Evolutionary conservation across 768 basidiomycete genomes (phyloP), one percentile per base, ranked within the genome.

Genomic region (Trametes coccinea): DNA sequence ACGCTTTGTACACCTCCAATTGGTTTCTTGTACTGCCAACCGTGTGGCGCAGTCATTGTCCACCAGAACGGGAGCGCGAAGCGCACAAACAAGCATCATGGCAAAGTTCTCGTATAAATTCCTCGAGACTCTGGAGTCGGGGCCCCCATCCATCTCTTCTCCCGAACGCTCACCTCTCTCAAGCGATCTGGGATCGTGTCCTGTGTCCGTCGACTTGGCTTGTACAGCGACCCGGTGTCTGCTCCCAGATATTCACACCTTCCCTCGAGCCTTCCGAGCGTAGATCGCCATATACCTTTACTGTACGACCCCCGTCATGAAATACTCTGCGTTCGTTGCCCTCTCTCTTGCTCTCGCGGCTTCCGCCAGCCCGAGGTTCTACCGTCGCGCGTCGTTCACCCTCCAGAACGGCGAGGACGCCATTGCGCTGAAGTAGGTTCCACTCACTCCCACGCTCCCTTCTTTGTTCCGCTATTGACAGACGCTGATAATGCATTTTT

Each of bases 311-410:
- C 37, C 59, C 57, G 64, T 57, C 43, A 80, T 77, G 77, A 79
- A 76, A 74, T 75, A 75, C 69, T 71, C 71, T 53, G 57, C 73
- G 50, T 69, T 83, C 60, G 67, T 79, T 59, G 63, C 73, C 34
- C 41, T 71, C 33, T 53, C 62, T 16, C 60, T 74, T 52, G 65
- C 69, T n/a, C 60, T 75, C 27, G 51, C 72, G 31, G 59, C 77
- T 31, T 66, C 71, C 13, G 70, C 71, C 11, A 65, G 65, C 39
- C 68, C 68, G 10, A 5, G 60, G 17, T 46, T 59, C 8, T 43
- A 49, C 55, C 67, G 63, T 39, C 56, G 59, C n/a, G 48, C 61
- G 29, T 52, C 49, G 27, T 65, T 69, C 64, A 41, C 50, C 33
- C 57, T 63, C n/a, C 67, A 70, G 63, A 74, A 72, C 44, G 73